These are phyloP conservation scores for Fusarium bulbicola DNA, from an alignment of 2,329 filamentous ascomycete genomes.

Conservation along the genomic window DNA sequence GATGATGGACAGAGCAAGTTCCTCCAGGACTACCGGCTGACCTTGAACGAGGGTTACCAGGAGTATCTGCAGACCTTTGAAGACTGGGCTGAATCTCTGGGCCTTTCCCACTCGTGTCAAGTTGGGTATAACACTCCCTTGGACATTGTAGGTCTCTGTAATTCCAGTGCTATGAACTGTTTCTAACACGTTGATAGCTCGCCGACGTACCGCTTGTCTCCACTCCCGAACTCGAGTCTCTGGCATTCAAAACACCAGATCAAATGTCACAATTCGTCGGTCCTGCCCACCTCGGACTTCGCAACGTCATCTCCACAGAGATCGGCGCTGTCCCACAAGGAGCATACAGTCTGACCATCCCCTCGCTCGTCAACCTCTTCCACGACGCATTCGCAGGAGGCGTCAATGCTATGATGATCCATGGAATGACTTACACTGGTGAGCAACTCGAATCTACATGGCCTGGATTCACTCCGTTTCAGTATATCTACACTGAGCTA, in stretches of 20 bases:
- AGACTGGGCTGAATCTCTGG: not conserved
- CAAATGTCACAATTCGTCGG: not conserved
- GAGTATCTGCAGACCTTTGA: not conserved
- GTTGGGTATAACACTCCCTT: not conserved
- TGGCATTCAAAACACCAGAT: not conserved
- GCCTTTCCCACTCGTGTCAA: fast-evolving
- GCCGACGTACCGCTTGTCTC: not conserved
- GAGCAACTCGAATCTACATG: not conserved
- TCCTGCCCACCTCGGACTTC: fast-evolving
- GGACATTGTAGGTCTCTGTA: not conserved
- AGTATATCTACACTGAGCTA: not conserved
- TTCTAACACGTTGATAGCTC: not conserved
- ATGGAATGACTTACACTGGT: not conserved
- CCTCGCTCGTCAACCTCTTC: not conserved
- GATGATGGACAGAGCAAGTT: not conserved
- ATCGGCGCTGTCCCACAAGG: not conserved
- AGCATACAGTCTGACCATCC: not conserved
- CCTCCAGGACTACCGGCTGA: not conserved
- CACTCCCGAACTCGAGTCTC: not conserved
- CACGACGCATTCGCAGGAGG: not conserved
- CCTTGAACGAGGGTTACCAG: not conserved
- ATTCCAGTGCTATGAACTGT: not conserved
- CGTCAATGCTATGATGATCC: not conserved
- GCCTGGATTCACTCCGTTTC: not conserved
- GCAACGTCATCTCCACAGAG: not conserved